phyloP scores from a whole-genome alignment of 768 basidiomycete genomes.

The Leccinum broughii region DNA sequence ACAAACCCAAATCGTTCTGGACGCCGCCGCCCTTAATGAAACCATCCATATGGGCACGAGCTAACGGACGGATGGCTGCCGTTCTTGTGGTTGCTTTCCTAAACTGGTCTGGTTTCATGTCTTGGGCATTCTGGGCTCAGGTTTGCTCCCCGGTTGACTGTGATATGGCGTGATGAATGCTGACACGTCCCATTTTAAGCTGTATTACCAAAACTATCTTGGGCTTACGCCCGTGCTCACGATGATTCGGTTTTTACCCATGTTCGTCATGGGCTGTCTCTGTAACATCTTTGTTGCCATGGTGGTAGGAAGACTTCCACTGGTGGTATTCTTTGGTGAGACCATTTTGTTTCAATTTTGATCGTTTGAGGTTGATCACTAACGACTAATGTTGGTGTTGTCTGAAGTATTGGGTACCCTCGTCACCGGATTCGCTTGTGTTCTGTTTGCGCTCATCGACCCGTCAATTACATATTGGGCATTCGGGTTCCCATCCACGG shows the following conservation, averaged over 20 bases:
- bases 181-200: slow-evolving; percentile 33
- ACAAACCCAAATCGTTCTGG: slow-evolving; percentile 29
- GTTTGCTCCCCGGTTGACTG: slow-evolving; percentile 20
- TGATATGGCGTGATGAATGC: background rate
- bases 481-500: slow-evolving; percentile 68
- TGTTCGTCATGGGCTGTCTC: slow-evolving; percentile 62
- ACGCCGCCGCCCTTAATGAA: slow-evolving; percentile 66
- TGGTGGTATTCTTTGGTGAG: slow-evolving; percentile 59
- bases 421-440: slow-evolving; percentile 54
- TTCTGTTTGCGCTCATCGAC: slow-evolving; percentile 69
- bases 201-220: slow-evolving; percentile 73
- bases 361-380: background rate
- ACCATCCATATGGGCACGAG: slow-evolving; percentile 61
- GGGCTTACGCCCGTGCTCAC: slow-evolving; percentile 54
- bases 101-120: slow-evolving; percentile 58
- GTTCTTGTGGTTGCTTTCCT: slow-evolving; percentile 65
- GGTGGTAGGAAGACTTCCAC: slow-evolving; percentile 52
- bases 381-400: background rate
- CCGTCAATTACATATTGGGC: slow-evolving; percentile 68
- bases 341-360: background rate
- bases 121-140: slow-evolving; percentile 55
- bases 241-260: slow-evolving; percentile 68
- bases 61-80: slow-evolving; percentile 58
- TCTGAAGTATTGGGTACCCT: slow-evolving; percentile 51
- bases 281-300: slow-evolving; percentile 69